A percentile compares a stretch with the other conserved stretches of the same genome.
These are phyloP conservation scores for Entomortierella beljakovae DNA, from an alignment of 192 early-diverging fungal genomes.

Conservation along the genomic window DNA sequence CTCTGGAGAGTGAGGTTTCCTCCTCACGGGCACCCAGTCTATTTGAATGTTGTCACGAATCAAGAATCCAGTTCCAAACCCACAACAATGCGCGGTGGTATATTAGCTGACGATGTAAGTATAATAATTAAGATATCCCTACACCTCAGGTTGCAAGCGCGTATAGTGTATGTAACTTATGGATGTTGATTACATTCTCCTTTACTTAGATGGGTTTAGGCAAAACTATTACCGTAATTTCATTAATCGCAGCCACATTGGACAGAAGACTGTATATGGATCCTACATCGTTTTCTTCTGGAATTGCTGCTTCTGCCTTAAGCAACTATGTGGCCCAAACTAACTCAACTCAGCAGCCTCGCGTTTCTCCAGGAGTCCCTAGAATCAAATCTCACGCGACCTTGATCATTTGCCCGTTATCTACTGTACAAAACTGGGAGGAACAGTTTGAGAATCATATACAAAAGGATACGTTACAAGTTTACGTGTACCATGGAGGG, in stretches of 20 bases:
- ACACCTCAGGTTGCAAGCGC: neutral
- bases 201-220: constrained; percentile 66
- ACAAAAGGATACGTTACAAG: constrained; percentile 33
- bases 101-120: constrained; percentile 64
- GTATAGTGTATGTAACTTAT: neutral
- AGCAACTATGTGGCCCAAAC: neutral
- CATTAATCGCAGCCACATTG: constrained; percentile 62
- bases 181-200: neutral
- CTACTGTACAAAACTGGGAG: constrained; percentile 64
- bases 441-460: constrained; percentile 60
- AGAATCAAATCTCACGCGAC: constrained; percentile 58
- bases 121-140: neutral
- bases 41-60: constrained; percentile 65
- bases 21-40: constrained; percentile 48
- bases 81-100: constrained; percentile 65
- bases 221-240: constrained; percentile 71
- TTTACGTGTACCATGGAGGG: constrained; percentile 66
- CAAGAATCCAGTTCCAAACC: constrained; percentile 57
- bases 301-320: neutral
- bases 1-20: constrained; percentile 55
- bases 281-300: neutral
- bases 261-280: constrained; percentile 24
- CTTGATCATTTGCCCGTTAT: constrained; percentile 66
- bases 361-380: neutral
- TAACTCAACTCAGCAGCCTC: neutral